These are phyloP conservation scores for Aphanomyces euteiches DNA, from an alignment of 352 stramenopile genomes.

Conservation along the genomic window DNA sequence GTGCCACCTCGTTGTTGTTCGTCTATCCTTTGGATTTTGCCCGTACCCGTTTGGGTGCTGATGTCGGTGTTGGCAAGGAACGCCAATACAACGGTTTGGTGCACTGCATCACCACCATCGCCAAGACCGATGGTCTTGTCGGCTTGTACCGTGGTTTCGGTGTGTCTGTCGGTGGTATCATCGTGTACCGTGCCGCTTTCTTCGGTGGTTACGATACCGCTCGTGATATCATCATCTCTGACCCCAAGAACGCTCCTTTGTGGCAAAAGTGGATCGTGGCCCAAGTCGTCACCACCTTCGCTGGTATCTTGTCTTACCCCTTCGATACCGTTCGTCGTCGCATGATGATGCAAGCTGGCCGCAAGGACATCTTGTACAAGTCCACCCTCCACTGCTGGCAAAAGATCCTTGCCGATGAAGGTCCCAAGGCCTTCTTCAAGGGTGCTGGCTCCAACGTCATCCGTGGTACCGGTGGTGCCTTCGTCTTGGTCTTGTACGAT, in stretches of 20 bases:
- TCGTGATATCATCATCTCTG: slow-evolving; percentile 77
- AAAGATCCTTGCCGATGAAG: slow-evolving; percentile 97
- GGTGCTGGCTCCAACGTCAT: slow-evolving; percentile 98
- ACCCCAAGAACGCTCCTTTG: slow-evolving; percentile 80
- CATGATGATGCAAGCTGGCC: slow-evolving; percentile 98
- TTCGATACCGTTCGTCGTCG: slow-evolving; percentile 94
- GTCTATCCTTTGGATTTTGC: slow-evolving; percentile 98
- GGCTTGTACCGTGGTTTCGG: slow-evolving; percentile 99
- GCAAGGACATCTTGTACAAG: slow-evolving; percentile 96
- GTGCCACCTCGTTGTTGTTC: slow-evolving; percentile 94
- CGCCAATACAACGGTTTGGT: slow-evolving; percentile 96
- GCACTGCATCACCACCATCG: slow-evolving; percentile 97
- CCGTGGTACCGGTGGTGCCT: slow-evolving; percentile 96
- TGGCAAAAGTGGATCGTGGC: slow-evolving; percentile 90
- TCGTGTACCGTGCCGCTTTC: slow-evolving; percentile 98
- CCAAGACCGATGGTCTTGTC: slow-evolving; percentile 83
- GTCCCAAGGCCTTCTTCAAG: slow-evolving; percentile 96
- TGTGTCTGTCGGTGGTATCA: slow-evolving; percentile 97
- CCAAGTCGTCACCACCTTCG: slow-evolving; percentile 85
- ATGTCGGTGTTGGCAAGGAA: slow-evolving; percentile 96
- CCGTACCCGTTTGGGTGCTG: slow-evolving; percentile 97
- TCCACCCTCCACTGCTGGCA: slow-evolving; percentile 94
- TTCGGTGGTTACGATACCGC: slow-evolving; percentile 98
- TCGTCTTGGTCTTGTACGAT: slow-evolving; percentile 99
- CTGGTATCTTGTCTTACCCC: slow-evolving; percentile 94